Conservation (phyloP, 495 filamentous ascomycete genomes). For the Neurospora sp. region DNA sequence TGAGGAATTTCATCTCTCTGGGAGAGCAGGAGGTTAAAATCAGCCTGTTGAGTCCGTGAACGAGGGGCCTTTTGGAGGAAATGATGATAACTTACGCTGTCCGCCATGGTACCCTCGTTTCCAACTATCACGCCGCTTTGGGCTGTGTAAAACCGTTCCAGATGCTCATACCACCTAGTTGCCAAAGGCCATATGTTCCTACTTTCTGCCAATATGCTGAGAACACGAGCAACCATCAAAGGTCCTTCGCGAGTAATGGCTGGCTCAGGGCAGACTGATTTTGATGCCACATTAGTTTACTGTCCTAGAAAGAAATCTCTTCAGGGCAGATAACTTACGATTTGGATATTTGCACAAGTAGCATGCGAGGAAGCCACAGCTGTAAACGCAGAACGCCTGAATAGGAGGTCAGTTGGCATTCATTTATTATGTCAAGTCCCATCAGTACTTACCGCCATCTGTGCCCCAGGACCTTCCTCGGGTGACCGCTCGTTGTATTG, state of each 20-base stretch:
- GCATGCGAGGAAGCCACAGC: conserved; percentile 38
- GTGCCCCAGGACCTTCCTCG: conserved; percentile 37
- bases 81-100: conserved; percentile 26
- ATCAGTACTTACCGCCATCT: conserved; percentile 34
- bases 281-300: neutral
- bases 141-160: conserved; percentile 31
- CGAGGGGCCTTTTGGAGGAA: neutral
- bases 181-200: conserved; percentile 37
- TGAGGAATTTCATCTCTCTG: conserved; percentile 24
- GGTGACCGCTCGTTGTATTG: conserved; percentile 31
- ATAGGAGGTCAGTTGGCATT: conserved; percentile 1
- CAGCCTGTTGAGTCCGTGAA: neutral
- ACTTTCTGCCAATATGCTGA: conserved; percentile 30
- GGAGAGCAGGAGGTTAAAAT: neutral
- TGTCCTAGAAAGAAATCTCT: neutral
- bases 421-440: neutral
- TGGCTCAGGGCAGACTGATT: conserved; percentile 27
- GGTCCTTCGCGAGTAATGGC: conserved; percentile 25
- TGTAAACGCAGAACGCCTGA: conserved; percentile 40
- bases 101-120: conserved; percentile 36
- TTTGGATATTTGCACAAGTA: conserved; percentile 38
- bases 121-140: conserved; percentile 22
- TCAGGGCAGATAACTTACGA: conserved; percentile 16
- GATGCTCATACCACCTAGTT: conserved; percentile 31
- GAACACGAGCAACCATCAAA: conserved; percentile 28